Conservation (phyloP, 2,329 filamentous ascomycete species). For the Penicillium brasilianum region DNA sequence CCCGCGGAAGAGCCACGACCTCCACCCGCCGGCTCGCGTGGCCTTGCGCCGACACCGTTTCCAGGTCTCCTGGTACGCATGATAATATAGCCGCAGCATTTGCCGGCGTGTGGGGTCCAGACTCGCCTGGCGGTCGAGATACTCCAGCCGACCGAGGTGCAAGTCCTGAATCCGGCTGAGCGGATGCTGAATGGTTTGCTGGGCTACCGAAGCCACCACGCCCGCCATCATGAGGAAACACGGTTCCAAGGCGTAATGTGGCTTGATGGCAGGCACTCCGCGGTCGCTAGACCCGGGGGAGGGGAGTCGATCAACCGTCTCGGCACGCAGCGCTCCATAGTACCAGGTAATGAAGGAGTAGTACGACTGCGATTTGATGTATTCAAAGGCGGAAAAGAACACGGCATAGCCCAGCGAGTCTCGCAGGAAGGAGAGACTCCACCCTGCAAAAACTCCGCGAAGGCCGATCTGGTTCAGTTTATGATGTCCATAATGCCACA, state of each 20-base stretch:
- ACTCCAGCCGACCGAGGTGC: constrained; percentile 64
- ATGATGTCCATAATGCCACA: constrained; percentile 66
- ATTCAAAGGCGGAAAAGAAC: constrained; percentile 69
- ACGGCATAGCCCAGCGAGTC: constrained; percentile 65
- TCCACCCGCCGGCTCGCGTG: constrained; percentile 58
- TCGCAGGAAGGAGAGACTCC: constrained; percentile 62
- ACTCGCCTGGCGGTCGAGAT: constrained; percentile 60
- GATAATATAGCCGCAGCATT: constrained; percentile 61
- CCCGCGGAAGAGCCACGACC: constrained; percentile 61
- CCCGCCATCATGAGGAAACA: constrained; percentile 65
- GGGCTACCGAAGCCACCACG: constrained; percentile 61
- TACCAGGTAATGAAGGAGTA: constrained; percentile 65
- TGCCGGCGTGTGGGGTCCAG: constrained; percentile 47
- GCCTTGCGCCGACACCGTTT: constrained; percentile 59
- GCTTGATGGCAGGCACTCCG: constrained; percentile 57
- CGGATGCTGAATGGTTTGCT: constrained; percentile 65
- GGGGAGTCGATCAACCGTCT: constrained; percentile 36
- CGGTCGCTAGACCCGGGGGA: constrained; percentile 35
- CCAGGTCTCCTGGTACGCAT: constrained; percentile 65
- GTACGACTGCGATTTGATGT: constrained; percentile 66
- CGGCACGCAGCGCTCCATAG: constrained; percentile 53
- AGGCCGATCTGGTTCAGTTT: constrained; percentile 65
- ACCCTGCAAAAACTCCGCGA: constrained; percentile 68
- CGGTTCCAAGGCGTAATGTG: constrained; percentile 68
- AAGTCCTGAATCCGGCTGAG: constrained; percentile 63